Base-by-base conservation (phyloP, 176 grass and related monocot genomes). In the Tillandsia leiboldiana region DNA sequence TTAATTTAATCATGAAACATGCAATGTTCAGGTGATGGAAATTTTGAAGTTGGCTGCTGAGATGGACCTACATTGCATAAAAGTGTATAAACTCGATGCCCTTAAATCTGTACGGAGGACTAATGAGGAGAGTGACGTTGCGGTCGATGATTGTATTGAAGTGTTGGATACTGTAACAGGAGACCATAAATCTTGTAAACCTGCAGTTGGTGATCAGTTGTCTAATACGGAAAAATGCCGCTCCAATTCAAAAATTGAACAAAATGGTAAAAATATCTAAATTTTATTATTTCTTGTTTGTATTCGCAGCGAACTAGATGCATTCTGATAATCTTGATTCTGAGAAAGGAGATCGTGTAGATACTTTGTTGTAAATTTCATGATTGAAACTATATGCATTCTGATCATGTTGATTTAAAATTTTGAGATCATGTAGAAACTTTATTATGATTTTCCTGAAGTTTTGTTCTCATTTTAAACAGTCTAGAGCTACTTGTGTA, bases 21-120 rank as follows among this genome's bases (percentile, higher is more conserved):
- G 77, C 70, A 18, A 67, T 11, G 68, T 87, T 91, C 82, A 92
- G 89, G 93, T 97, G 63, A 97, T 97, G 93, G 84, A 89, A 77
- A 83, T 92, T 81, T 70, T 92, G 71, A 97, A 92, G 68, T 87
- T 90, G 86, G 89, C 86, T 33, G 79, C 87, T 42, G 93, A 97
- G 81, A 92, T 97, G 93, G 86, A 82, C 81, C 75, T 97, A 83
- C 82, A 79, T 75, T 97, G 81, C 71, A 97, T 97, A 83, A 92
- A 87, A 77, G 89, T 89, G 73, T 97, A 85, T 87, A 97, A 90
- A 78, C 79, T 97, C 48, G 93, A 97, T 58, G 86, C 83, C 33
- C 86, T 97, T 75, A 97, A 97, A 92, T 97, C 93, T 87, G 89
- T 90, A 50, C 68, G 33, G 57, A 77, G 64, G 50, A 63, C 51